Base-by-base conservation (phyloP, 768 basidiomycete species). In the Kwoniella dejecticola region DNA sequence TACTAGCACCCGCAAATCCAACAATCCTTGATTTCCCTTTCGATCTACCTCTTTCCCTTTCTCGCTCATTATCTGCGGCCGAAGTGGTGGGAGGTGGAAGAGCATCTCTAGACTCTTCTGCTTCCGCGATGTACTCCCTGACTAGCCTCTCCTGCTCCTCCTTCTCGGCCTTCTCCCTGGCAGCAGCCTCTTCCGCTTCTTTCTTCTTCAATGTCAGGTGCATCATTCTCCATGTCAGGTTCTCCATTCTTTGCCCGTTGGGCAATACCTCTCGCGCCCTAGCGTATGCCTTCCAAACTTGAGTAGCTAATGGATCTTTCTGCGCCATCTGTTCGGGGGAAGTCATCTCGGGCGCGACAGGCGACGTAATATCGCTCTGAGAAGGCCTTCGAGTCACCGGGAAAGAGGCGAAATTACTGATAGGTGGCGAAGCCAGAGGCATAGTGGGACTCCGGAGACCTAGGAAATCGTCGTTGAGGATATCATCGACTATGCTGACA, bases 161-260 rank as follows among this genome's bases (percentile, higher is more conserved):
- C 57, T 62, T 58, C 15, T 47, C 56, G 5, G 56, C 69, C n/a
- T 45, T 50, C 12, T 48, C 57, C n/a, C 27, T 46, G 3, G 56
- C 56, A 36, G 56, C 56, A 4, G 54, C 53, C 40, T 64, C 52
- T n/a, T 78, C 75, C 26, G 33, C 33, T 36, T 74, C 69, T 36
- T 71, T 64, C 84, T 89, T 95, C 83, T 89, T 88, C 57, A 99
- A 81, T 12, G 90, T 91, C 75, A 99, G 82, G 24, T 93, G 89
- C 94, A 97, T 97, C 92, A 98, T 90, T 61, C 96, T 82, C 95
- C 95, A 97, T 0, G 94, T 96, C 56, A 98, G 79, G 75, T 97
- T 98, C 81, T 98, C 96, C 91, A 99, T 93, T 73, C 94, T 82
- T 79, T 93, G 90, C 0, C 89, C 91, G 75, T 95, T 91, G 29